Percentiles rank a stretch among this genome's conserved stretches.
Evolutionary conservation across 768 basidiomycete species (phyloP).

Genomic region (Russula emetica): DNA sequence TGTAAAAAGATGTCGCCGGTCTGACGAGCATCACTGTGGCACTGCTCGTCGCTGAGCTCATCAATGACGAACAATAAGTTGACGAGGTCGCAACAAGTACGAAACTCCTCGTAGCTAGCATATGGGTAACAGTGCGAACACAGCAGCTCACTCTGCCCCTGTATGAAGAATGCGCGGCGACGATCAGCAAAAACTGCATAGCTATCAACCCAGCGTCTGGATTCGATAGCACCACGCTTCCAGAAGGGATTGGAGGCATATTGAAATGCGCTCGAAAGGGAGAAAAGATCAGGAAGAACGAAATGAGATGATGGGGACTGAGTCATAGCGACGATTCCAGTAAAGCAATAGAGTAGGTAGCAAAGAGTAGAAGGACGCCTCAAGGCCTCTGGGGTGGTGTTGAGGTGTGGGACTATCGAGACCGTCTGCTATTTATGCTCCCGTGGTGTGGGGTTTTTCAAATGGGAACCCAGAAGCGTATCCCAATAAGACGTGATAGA

Average conservation of each 20-base stretch:
- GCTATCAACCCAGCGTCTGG: slow-evolving; percentile 58
- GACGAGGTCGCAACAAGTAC: slow-evolving; percentile 60
- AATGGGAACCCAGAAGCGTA: background rate
- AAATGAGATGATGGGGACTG: slow-evolving; percentile 33
- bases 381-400: background rate
- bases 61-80: slow-evolving; percentile 65
- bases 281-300: slow-evolving; percentile 53
- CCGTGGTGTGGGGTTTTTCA: background rate
- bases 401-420: background rate
- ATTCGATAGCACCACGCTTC: slow-evolving; percentile 50
- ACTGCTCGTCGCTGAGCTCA: slow-evolving; percentile 65
- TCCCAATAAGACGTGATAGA: slow-evolving; percentile 13
- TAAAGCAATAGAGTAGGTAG: background rate
- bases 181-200: slow-evolving; percentile 55
- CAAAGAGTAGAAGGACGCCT: background rate
- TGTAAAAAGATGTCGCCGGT: slow-evolving; percentile 52
- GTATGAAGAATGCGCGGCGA: slow-evolving; percentile 60
- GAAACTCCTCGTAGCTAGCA: slow-evolving; percentile 51
- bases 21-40: slow-evolving; percentile 48
- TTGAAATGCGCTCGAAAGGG: slow-evolving; percentile 40
- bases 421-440: slow-evolving; percentile 17
- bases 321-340: slow-evolving; percentile 13
- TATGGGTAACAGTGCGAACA: slow-evolving; percentile 60
- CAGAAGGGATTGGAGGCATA: slow-evolving; percentile 56
- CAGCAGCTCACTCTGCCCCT: slow-evolving; percentile 57